Base-by-base conservation (phyloP, 129 eudicot species). In the Helichrysum umbraculigerum region DNA sequence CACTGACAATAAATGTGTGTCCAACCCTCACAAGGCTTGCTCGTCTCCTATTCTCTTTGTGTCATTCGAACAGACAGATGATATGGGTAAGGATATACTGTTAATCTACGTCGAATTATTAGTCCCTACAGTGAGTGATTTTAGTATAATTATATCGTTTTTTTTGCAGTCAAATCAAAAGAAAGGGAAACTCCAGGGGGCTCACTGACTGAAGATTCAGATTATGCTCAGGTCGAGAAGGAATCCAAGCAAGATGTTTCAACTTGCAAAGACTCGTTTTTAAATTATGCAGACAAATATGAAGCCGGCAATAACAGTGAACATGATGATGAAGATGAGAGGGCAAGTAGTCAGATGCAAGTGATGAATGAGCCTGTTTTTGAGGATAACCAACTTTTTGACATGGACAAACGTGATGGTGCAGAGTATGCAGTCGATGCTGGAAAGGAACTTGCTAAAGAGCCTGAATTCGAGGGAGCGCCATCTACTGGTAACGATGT, bases 151-250 rank as follows among this genome's bases (percentile, higher is more conserved):
- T 9, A 51, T 33, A n/a, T 37, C n/a, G 7, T 52, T 16, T 75
- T 20, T 76, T 61, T 72, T 79, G 70, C 83, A 86, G 83, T 35
- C 33, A 51, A 78, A 32, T n/a, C 42, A 25, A 22, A 79, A 60
- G 86, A 66, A 52, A 19, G 50, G 51, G 86, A 78, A 68, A 72
- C 29, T 12, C 34, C 21, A 17, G 32, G 8, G 59, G 61, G 50
- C 44, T 61, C 71, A 10, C 19, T 70, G 29, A 11, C 54, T 14
- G 54, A 47, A 47, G 17, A 47, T 47, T 12, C 12, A 47, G 17
- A 6, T 3, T 12, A 47, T 11, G n/a, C 6, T 12, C 17, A 4
- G 19, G 7, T 25, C 32, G 30, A 75, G 47, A 33, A 65, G 4
- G 47, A 7, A 61, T 25, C 66, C 28, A n/a, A 25, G 66, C 66